Evolutionary conservation across 2,329 filamentous ascomycete genomes (phyloP).

Genomic region (Aspergillus nomiae): DNA sequence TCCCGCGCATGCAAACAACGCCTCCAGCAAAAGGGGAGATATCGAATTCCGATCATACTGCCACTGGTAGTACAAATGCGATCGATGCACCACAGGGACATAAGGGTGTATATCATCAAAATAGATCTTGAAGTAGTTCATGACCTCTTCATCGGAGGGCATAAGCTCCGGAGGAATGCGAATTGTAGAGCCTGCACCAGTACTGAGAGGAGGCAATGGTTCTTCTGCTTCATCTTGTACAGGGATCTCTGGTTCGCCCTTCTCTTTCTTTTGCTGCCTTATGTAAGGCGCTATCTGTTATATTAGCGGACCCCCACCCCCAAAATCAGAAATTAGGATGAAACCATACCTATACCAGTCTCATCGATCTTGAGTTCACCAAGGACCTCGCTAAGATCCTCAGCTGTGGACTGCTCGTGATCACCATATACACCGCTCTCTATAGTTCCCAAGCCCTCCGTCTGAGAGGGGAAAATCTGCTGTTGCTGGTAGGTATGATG

Average conservation of each 20-base stretch:
- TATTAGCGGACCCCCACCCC: conserved; percentile 7
- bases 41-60: conserved; percentile 77
- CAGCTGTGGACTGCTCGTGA: conserved; percentile 66
- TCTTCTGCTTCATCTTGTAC: conserved; percentile 70
- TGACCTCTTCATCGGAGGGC: conserved; percentile 79
- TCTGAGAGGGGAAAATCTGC: conserved; percentile 29
- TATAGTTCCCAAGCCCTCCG: conserved; percentile 29
- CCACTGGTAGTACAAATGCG: conserved; percentile 87
- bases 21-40: conserved; percentile 85
- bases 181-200: conserved; percentile 73
- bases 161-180: conserved; percentile 91
- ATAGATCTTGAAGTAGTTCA: conserved; percentile 87
- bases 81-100: conserved; percentile 82
- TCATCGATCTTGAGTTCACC: conserved; percentile 87
- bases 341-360: conserved; percentile 74
- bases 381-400: conserved; percentile 76
- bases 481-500: conserved; percentile 33
- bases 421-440: conserved; percentile 57
- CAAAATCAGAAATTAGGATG: not conserved
- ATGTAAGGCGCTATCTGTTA: conserved; percentile 73
- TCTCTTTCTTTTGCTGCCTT: conserved; percentile 60
- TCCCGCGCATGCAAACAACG: conserved; percentile 86
- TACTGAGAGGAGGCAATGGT: conserved; percentile 66
- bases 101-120: conserved; percentile 92
- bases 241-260: conserved; percentile 56